Evolutionary conservation across 306 rosid species (phyloP).

Genomic region (Cyclanthera cordifolia): DNA sequence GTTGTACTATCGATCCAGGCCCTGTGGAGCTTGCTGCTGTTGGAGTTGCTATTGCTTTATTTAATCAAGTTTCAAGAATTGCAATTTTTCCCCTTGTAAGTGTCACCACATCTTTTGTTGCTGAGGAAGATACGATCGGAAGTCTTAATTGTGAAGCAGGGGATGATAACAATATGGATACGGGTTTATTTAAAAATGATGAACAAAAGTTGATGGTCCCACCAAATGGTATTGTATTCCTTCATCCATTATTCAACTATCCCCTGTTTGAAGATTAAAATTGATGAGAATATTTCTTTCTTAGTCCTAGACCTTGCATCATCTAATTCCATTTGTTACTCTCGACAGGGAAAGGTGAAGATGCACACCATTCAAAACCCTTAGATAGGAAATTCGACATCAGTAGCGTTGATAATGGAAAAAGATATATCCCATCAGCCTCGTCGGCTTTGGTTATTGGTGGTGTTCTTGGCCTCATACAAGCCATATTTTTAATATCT

Average conservation of each 20-base stretch:
- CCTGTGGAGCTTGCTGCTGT: conserved; percentile 95
- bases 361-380: conserved; percentile 25
- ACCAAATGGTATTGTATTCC: conserved; percentile 29
- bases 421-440: conserved; percentile 80
- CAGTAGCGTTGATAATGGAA: conserved; percentile 24
- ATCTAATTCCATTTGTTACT: conserved; percentile 8
- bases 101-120: conserved; percentile 89
- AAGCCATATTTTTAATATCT: conserved; percentile 61
- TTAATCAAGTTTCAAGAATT: conserved; percentile 81
- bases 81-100: conserved; percentile 92
- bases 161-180: conserved; percentile 32
- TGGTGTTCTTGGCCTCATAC: conserved; percentile 66
- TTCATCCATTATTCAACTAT: background rate
- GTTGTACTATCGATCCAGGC: conserved; percentile 30
- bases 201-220: conserved; percentile 52
- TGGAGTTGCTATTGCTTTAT: conserved; percentile 89
- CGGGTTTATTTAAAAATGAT: conserved; percentile 22
- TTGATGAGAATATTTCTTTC: background rate
- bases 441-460: conserved; percentile 82
- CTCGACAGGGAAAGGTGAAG: conserved; percentile 27
- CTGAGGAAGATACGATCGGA: conserved; percentile 69
- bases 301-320: background rate
- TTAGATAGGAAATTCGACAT: conserved; percentile 27
- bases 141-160: conserved; percentile 24
- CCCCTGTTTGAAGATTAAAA: background rate